Conservation (phyloP, 2,329 filamentous ascomycete species). For the Colletotrichum musae region DNA sequence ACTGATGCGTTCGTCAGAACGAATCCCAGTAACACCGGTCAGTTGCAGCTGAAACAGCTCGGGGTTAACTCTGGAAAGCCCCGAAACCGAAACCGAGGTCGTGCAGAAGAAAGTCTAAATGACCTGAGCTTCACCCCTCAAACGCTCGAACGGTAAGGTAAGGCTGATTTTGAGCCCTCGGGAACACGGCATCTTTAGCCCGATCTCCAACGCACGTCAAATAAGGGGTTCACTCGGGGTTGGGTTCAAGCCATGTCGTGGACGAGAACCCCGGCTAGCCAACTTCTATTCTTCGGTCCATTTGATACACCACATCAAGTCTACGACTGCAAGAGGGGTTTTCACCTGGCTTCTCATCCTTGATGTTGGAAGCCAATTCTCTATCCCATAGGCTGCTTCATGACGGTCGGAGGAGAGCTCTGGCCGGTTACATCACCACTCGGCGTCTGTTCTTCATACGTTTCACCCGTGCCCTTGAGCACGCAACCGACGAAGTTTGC, state of each 20-base stretch:
- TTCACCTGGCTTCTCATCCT: no score
- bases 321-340: no score
- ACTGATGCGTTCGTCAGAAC: background rate
- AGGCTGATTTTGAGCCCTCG: constrained; percentile 11
- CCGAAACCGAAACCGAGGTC: constrained; percentile 21
- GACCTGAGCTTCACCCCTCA: constrained; percentile 1
- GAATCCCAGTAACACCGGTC: background rate
- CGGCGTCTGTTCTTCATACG: background rate
- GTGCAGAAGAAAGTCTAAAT: constrained; percentile 8
- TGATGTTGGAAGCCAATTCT: background rate
- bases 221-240: no score
- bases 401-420: background rate
- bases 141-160: constrained; percentile 8
- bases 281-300: no score
- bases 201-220: no score
- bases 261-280: no score
- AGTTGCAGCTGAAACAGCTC: constrained; percentile 11
- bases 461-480: background rate
- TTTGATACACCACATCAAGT: no score
- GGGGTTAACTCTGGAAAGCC: background rate
- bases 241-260: no score
- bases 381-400: background rate
- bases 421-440: background rate
- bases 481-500: background rate
- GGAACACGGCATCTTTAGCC: background rate